phyloP scores from a whole-genome alignment of 176 grass and related monocot species.

The Guadua angustifolia region DNA sequence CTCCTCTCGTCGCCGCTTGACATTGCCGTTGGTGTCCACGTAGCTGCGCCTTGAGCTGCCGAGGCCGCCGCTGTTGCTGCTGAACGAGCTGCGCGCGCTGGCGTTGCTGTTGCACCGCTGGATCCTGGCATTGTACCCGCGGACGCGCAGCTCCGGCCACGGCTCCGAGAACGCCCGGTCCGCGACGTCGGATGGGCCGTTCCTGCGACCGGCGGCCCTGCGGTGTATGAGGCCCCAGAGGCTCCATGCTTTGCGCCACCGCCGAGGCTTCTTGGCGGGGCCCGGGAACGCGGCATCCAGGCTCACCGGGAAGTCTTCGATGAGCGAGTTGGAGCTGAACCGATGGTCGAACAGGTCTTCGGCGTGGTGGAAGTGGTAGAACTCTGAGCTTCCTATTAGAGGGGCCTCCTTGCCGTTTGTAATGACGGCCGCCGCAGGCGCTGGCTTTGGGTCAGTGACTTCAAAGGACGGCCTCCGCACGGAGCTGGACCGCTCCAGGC shows the following conservation, averaged over 20 bases:
- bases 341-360: slow-evolving; percentile 57
- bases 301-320: slow-evolving; percentile 69
- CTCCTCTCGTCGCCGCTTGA: slow-evolving; percentile 53
- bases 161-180: slow-evolving; percentile 76
- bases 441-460: slow-evolving; percentile 36
- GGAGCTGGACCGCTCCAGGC: slow-evolving; percentile 78
- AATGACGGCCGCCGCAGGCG: not conserved
- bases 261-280: slow-evolving; percentile 66
- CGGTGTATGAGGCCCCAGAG: slow-evolving; percentile 86
- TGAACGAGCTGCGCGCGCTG: slow-evolving; percentile 85
- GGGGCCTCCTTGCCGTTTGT: slow-evolving; percentile 46
- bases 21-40: slow-evolving; percentile 14
- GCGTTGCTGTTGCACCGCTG: slow-evolving; percentile 75
- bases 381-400: slow-evolving; percentile 68
- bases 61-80: slow-evolving; percentile 65
- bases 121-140: slow-evolving; percentile 59
- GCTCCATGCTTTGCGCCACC: slow-evolving; percentile 77
- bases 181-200: slow-evolving; percentile 19
- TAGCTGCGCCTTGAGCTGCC: slow-evolving; percentile 55
- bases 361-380: slow-evolving; percentile 89
- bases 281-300: slow-evolving; percentile 69
- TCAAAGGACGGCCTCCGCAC: slow-evolving; percentile 59
- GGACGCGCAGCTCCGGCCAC: slow-evolving; percentile 47
- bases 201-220: slow-evolving; percentile 53
- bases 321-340: slow-evolving; percentile 63